Conservation (phyloP, 2,329 filamentous ascomycete species). For the Xylaria sp. region DNA sequence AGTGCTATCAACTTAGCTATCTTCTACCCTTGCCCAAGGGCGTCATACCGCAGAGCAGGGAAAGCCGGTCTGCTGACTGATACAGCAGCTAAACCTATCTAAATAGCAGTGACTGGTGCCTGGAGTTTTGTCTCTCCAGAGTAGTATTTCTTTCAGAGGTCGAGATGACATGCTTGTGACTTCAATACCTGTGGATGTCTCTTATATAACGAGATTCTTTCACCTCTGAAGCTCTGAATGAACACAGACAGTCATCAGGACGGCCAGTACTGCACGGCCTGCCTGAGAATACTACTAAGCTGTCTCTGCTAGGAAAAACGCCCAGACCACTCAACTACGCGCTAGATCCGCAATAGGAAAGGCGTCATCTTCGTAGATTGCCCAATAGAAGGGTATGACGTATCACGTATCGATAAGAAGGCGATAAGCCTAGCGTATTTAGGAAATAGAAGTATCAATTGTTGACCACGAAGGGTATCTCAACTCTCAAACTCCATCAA, state of each 20-base stretch:
- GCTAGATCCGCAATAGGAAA: slow-evolving; percentile 26
- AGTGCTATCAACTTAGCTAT: background rate
- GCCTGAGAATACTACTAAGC: no score
- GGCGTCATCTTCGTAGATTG: slow-evolving; percentile 4
- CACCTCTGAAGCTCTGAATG: background rate
- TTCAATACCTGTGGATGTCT: background rate
- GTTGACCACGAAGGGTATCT: slow-evolving; percentile 46
- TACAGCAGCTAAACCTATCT: background rate
- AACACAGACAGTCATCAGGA: background rate
- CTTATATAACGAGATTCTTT: slow-evolving; percentile 19
- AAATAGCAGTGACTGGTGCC: background rate
- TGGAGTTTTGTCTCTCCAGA: background rate
- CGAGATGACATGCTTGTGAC: background rate
- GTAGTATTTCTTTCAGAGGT: background rate
- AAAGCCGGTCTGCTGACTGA: background rate
- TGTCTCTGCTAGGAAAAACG: no score
- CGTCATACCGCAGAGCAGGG: background rate
- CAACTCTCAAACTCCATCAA: slow-evolving; percentile 45
- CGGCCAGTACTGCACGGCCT: no score
- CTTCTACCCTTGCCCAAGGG: background rate
- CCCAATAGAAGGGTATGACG: background rate
- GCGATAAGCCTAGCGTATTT: slow-evolving; percentile 32
- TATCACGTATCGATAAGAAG: slow-evolving; percentile 35
- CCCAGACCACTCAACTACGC: background rate
- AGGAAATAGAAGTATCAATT: slow-evolving; percentile 32